Evolutionary conservation across 495 filamentous ascomycete genomes (phyloP), one percentile per base, ranked within the genome.

Genomic region (Aspergillus leporis): DNA sequence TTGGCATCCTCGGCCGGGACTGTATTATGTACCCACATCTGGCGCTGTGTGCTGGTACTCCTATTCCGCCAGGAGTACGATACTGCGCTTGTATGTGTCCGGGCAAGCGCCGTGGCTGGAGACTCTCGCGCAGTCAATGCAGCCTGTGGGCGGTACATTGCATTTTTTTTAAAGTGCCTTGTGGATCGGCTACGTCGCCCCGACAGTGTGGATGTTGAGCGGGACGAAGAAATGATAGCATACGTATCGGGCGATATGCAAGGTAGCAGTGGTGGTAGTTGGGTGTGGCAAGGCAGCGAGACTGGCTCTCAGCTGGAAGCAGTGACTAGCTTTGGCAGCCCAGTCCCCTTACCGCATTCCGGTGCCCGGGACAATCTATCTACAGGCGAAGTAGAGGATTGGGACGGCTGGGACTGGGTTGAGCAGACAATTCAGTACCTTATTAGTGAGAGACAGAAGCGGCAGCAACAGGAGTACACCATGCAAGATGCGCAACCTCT

Each of bases 181-280:
- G 62, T 82, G 16, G 79, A 82, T 14, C 89, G 81, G 4, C 38
- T 81, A 19, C 77, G 85, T 45, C 81, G 83, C 16, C 75, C 75
- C 32, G 81, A 83, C 16, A 66, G 80, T 7, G 66, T 66, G 1
- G 67, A 82, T 16, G 67, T 92, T 3, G 78, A 91, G n/a, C 74
- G 81, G 19, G 94, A 98, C 69, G 94, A 97, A 62, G 94, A 97
- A 70, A 85, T 98, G 69, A 76, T 98, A 34, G 90, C 87, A 1
- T 96, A 97, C 68, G 87, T 90, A 1, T 93, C 90, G 22, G 91
- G 88, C 0, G 94, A 98, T 71, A 83, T 97, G 72, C 94, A 98
- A 70, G 90, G 89, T n/a, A 83, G 82, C 41, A 77, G 78, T 6
- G 90, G 94, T 22, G 87, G 84, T 23, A 85, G 85, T 28, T 98